Conservation (phyloP, 2,329 filamentous ascomycete genomes). For the Corynespora cassiicola region DNA sequence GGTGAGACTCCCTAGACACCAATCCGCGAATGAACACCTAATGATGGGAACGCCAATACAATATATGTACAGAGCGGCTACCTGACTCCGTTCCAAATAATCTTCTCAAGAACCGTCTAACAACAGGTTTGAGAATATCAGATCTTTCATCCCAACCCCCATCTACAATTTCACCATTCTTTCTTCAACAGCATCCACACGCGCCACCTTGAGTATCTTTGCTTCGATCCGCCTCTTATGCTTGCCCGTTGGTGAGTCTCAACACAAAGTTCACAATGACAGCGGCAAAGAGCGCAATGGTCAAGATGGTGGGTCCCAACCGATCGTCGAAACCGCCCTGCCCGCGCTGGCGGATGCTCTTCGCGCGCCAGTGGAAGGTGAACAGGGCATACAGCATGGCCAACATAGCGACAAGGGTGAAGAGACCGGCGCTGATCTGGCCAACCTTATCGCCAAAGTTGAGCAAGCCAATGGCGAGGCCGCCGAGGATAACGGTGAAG, state of each 20-base stretch:
- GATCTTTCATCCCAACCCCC: too few relatives aligned
- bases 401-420: slow-evolving; percentile 91
- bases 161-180: too few relatives aligned
- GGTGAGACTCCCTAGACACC: too few relatives aligned
- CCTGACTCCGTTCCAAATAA: too few relatives aligned
- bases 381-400: slow-evolving; percentile 94
- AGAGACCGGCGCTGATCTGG: slow-evolving; percentile 91
- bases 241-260: slow-evolving; percentile 35
- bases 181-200: too few relatives aligned
- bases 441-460: slow-evolving; percentile 97
- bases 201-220: too few relatives aligned
- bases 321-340: slow-evolving; percentile 97
- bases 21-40: too few relatives aligned
- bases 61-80: too few relatives aligned
- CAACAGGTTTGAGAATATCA: too few relatives aligned
- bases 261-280: slow-evolving; percentile 97
- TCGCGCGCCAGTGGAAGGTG: slow-evolving; percentile 97
- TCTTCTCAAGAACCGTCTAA: too few relatives aligned
- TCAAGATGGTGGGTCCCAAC: slow-evolving; percentile 89
- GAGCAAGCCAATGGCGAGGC: slow-evolving; percentile 93
- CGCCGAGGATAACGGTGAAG: slow-evolving; percentile 98
- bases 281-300: slow-evolving; percentile 82
- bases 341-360: slow-evolving; percentile 86
- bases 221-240: too few relatives aligned
- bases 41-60: too few relatives aligned